Evolutionary conservation across 352 stramenopile genomes (phyloP), one percentile per base, ranked within the genome.

Genomic region (Aphanomyces stellatus): DNA sequence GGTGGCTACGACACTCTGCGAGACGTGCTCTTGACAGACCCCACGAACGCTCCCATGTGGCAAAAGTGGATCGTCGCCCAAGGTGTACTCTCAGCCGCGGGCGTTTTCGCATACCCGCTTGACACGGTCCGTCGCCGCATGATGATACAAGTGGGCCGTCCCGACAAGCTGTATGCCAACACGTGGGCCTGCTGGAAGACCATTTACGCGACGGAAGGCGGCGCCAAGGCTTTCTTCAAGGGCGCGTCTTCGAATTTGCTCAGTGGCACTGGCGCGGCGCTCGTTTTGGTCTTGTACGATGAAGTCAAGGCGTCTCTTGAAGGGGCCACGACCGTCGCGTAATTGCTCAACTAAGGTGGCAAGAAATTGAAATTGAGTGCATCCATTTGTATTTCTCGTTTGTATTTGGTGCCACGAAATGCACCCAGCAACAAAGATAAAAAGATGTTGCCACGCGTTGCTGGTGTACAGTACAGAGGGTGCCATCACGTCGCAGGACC

Each of bases 271-370:
- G 97, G 97, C 74, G 96, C 96, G 80, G 96, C 97, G 61, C 87
- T 99, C 62, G 96, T 99, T 65, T 90, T 99, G 81, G 97, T 99
- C 49, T 79, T 99, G 71, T 99, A 99, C 88, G 97, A 98, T 72
- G 96, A 99, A 83, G 98, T 99, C 85, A 99, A 99, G 88, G 63
- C 60, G n/a, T n/a, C n/a, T n/a, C n/a, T n/a, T n/a, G n/a, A n/a
- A n/a, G n/a, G n/a, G n/a, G n/a, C n/a, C n/a, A n/a, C n/a, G n/a
- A n/a, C n/a, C n/a, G n/a, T n/a, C n/a, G n/a, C n/a, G n/a, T n/a
- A n/a, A n/a, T n/a, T n/a, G n/a, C n/a, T n/a, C n/a, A n/a, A n/a
- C n/a, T n/a, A n/a, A n/a, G n/a, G n/a, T n/a, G n/a, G n/a, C n/a
- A n/a, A n/a, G n/a, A n/a, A n/a, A n/a, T n/a, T n/a, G n/a, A n/a